A percentile compares a stretch with the other conserved stretches of the same genome.
Evolutionary conservation across 2,329 filamentous ascomycete species (phyloP).

Genomic region (Nemania sp.): DNA sequence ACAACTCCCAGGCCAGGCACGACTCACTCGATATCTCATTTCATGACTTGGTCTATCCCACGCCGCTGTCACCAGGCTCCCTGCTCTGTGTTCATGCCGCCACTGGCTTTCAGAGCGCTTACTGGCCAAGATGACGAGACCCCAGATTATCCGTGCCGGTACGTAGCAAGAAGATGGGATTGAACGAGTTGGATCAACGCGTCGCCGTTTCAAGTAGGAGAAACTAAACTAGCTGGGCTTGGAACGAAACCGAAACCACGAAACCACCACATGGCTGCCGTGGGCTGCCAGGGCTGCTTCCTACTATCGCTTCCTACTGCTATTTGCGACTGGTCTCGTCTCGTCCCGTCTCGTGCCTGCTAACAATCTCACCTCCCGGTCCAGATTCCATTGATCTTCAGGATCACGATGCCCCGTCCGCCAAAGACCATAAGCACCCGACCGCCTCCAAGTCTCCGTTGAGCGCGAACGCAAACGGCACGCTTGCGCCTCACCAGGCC

Average conservation of each 20-base stretch:
- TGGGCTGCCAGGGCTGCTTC: slow-evolving; percentile 3
- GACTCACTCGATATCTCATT: slow-evolving; percentile 18
- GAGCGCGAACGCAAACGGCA: slow-evolving; percentile 41
- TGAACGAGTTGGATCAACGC: slow-evolving; percentile 23
- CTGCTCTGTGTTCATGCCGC: slow-evolving; percentile 37
- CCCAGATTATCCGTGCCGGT: slow-evolving; percentile 64
- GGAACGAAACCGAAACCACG: neutral
- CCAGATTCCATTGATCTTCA: slow-evolving; percentile 95
- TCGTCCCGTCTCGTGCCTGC: slow-evolving; percentile 27
- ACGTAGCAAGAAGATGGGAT: slow-evolving; percentile 39
- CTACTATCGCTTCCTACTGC: slow-evolving; percentile 8
- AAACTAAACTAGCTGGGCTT: slow-evolving; percentile 30
- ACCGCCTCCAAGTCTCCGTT: slow-evolving; percentile 55
- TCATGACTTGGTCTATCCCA: slow-evolving; percentile 24
- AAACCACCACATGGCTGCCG: neutral
- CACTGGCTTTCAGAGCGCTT: slow-evolving; percentile 29
- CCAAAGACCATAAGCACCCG: slow-evolving; percentile 75
- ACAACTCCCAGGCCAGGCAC: too few species aligned
- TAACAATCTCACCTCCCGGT: slow-evolving; percentile 34
- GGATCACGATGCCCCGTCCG: slow-evolving; percentile 78
- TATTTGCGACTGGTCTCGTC: slow-evolving; percentile 7
- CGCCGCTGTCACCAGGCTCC: slow-evolving; percentile 12
- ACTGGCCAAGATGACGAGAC: slow-evolving; percentile 58
- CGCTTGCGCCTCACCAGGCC: slow-evolving; percentile 79
- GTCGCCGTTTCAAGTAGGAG: slow-evolving; percentile 19